These are phyloP conservation scores for Tremella yokohamensis DNA, from an alignment of 768 basidiomycete genomes.

Conservation along the genomic window DNA sequence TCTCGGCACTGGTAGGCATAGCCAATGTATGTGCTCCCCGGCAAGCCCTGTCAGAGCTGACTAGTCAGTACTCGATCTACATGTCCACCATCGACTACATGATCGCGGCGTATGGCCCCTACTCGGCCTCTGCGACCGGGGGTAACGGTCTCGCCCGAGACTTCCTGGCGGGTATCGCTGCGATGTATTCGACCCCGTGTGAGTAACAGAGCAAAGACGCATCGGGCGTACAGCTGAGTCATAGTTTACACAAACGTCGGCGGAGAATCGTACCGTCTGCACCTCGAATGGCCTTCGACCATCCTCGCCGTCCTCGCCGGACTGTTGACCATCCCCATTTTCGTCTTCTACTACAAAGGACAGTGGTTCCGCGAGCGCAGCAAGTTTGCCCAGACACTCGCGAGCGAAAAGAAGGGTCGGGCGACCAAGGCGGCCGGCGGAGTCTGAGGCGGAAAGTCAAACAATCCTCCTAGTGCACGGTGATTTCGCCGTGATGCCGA, in stretches of 20 bases:
- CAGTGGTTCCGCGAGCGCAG: conserved; percentile 30
- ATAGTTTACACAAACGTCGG: conserved; percentile 33
- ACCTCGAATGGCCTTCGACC: conserved; percentile 36
- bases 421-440: not conserved
- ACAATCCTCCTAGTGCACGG: not conserved
- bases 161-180: conserved; percentile 44
- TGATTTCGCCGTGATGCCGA: too few relatives aligned
- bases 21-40: conserved; percentile 19
- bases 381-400: conserved; percentile 32
- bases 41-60: not conserved
- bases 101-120: conserved; percentile 44
- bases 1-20: conserved; percentile 46
- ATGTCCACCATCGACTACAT: conserved; percentile 41
- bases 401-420: conserved; percentile 18
- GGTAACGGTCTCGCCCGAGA: conserved; percentile 47
- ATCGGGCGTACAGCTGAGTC: not conserved
- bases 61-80: conserved; percentile 33
- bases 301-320: conserved; percentile 34
- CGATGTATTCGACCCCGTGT: conserved; percentile 37
- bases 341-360: conserved; percentile 35
- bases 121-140: conserved; percentile 44
- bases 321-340: conserved; percentile 36
- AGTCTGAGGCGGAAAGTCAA: not conserved
- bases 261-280: conserved; percentile 15
- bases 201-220: conserved; percentile 2